Base-by-base conservation (phyloP, 139 green algal genomes). In the Volvox africanus region DNA sequence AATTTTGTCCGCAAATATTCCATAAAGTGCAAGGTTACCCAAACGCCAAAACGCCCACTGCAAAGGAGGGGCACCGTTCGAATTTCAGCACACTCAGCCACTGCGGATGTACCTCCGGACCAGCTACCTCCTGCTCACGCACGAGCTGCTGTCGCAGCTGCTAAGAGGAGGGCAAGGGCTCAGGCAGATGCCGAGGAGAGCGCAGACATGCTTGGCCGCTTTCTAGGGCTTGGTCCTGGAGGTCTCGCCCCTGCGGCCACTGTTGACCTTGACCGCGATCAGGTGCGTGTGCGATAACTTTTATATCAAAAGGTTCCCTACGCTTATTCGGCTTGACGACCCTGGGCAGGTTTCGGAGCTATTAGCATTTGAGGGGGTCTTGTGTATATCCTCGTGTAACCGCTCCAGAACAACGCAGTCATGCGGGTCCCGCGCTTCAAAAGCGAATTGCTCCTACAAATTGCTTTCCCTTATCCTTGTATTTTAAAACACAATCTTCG, bases 151-250 rank as follows among this genome's bases (percentile, higher is more conserved):
- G 84, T 82, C 21, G 69, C 69, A 1, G 84, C 84, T 14, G 82
- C 82, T 6, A 69, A 69, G 28, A 32, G 61, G 61, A 11, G 62
- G 1, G 84, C 84, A n/a, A 89, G 82, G 68, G 83, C 67, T 11
- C 0, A 24, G 37, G 67, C 84, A 1, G 61, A 35, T 2, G 24
- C 87, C 1, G 92, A 94, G 11, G 92, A 95, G 67, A 91, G 92
- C 0, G 91, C 93, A 6, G 78, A 86, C 80, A 68, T 87, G 28
- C 92, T 97, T 83, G 93, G 92, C 69, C 82, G n/a, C n/a, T 96
- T 95, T 76, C 93, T 94, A 36, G 95, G 95, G 28, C 65, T 92
- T 2, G 33, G 61, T 3, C 37, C 37, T 19, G 69, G 44, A 12
- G 61, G 69, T 75, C 88, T 97, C 6, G 79, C 68, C 30, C 95